These are phyloP conservation scores for Populus pruinosa DNA, from an alignment of 345 rosid species.

Conservation along the genomic window DNA sequence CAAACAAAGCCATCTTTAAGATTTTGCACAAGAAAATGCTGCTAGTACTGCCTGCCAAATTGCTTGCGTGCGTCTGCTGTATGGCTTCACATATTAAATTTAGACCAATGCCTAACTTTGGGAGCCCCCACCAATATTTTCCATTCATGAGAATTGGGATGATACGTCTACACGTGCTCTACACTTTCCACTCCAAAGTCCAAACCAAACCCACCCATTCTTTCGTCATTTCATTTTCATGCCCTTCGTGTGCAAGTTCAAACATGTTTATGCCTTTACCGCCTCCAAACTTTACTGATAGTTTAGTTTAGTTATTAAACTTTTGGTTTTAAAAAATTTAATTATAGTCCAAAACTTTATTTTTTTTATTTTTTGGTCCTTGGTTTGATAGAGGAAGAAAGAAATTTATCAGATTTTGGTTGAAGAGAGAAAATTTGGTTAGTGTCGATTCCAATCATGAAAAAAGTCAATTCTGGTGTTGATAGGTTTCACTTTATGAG, in stretches of 20 bases:
- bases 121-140: background rate
- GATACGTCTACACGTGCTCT: background rate
- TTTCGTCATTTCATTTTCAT: background rate
- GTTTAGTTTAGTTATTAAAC: too few relatives aligned
- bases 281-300: background rate
- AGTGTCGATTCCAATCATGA: too few relatives aligned
- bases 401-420: too few relatives aligned
- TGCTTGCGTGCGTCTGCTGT: background rate
- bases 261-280: background rate
- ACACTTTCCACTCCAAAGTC: background rate
- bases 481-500: too few relatives aligned
- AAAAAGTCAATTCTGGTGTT: too few relatives aligned
- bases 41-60: background rate
- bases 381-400: too few relatives aligned
- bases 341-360: too few relatives aligned
- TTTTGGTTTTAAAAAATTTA: too few relatives aligned
- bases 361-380: too few relatives aligned
- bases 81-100: background rate
- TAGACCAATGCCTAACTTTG: background rate
- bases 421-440: too few relatives aligned
- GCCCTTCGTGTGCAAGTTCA: background rate
- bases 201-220: background rate
- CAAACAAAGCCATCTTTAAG: constrained; percentile 16
- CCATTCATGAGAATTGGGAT: too few relatives aligned
- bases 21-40: background rate